These are phyloP conservation scores for Jamesozyma gamospora DNA, from an alignment of 805 yeast genomes.

Conservation along the genomic window DNA sequence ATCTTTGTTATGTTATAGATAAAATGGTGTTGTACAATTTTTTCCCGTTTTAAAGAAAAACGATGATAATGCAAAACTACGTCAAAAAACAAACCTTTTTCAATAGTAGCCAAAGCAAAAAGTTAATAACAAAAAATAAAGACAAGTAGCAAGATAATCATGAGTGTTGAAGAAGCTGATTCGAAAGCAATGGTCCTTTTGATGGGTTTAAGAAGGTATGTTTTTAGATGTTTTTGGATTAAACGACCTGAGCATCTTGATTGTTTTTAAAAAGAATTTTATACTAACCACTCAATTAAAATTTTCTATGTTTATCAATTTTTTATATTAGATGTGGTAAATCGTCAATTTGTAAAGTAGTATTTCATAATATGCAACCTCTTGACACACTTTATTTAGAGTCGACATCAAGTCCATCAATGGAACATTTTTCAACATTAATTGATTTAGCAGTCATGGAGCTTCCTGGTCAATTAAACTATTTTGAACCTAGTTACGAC, in stretches of 20 bases:
- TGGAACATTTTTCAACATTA: constrained; percentile 72
- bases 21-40: no score
- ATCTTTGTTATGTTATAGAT: no score
- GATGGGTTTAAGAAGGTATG: constrained; percentile 82
- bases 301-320: constrained; percentile 8
- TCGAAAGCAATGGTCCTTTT: constrained; percentile 72
- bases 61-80: no score
- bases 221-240: no score
- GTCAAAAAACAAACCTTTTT: no score
- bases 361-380: constrained; percentile 94
- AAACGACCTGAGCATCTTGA: no score
- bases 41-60: no score
- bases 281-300: no score
- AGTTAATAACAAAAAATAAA: no score
- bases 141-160: neutral
- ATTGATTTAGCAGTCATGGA: constrained; percentile 87
- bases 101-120: no score
- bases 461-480: constrained; percentile 85
- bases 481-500: constrained; percentile 78
- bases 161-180: constrained; percentile 26
- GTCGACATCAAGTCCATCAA: constrained; percentile 79
- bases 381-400: constrained; percentile 85
- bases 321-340: constrained; percentile 94
- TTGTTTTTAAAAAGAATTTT: no score
- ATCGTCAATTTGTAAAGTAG: constrained; percentile 90